A percentile compares a stretch with the other conserved stretches of the same genome.
phyloP scores from a whole-genome alignment of 768 basidiomycete species.

The Tricholoma matsutake region DNA sequence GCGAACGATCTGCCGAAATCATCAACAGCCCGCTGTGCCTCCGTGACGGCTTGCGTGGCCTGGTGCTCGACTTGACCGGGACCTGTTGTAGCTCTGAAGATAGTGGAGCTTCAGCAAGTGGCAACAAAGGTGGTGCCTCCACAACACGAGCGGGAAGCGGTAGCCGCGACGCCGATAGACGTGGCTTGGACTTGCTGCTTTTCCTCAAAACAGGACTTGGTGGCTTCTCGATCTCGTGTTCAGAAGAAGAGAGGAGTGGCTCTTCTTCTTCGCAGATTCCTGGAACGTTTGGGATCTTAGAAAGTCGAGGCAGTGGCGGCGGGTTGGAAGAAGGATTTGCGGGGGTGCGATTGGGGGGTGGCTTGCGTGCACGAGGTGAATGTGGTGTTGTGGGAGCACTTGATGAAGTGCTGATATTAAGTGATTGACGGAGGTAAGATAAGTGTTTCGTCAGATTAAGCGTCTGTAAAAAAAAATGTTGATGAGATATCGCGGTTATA shows the following conservation, averaged over 20 bases:
- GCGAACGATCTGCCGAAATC: conserved; percentile 33
- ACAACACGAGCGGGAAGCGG: conserved; percentile 43
- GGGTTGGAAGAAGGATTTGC: conserved; percentile 35
- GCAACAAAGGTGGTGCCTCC: conserved; percentile 36
- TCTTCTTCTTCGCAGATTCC: conserved; percentile 71
- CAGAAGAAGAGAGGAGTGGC: conserved; percentile 40
- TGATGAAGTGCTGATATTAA: conserved; percentile 38
- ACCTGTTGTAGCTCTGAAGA: conserved; percentile 18
- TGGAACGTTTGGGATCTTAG: conserved; percentile 64
- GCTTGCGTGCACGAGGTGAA: conserved; percentile 50
- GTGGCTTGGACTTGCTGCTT: conserved; percentile 42
- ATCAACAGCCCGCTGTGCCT: conserved; percentile 54
- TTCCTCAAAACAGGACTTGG: conserved; percentile 41
- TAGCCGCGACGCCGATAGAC: conserved; percentile 46
- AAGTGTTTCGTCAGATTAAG: conserved; percentile 64
- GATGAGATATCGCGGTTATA: conserved; percentile 10
- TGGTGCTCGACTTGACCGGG: conserved; percentile 19
- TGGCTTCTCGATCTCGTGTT: conserved; percentile 38
- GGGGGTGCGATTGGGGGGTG: conserved; percentile 36
- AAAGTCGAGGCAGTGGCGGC: conserved; percentile 52
- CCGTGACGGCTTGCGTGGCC: conserved; percentile 38
- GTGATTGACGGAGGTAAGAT: conserved; percentile 58
- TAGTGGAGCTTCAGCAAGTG: conserved; percentile 27
- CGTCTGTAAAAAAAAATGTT: conserved; percentile 37
- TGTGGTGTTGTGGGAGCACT: conserved; percentile 41